Conservation (phyloP, 2,329 filamentous ascomycete species). For the Pseudovirgaria hyperparasitica region DNA sequence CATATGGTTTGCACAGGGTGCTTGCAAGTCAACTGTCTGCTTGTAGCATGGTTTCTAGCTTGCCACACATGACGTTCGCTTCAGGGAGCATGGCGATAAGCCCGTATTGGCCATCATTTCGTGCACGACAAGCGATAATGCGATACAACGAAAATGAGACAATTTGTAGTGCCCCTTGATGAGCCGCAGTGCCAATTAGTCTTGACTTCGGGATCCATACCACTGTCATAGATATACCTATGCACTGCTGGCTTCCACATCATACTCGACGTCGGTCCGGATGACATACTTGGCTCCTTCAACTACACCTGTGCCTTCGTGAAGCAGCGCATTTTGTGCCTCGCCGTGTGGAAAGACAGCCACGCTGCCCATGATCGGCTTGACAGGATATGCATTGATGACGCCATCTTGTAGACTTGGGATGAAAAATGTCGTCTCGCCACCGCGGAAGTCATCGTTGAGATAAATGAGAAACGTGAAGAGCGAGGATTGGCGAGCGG, state of each 20-base stretch:
- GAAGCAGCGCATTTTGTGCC: conserved; percentile 49
- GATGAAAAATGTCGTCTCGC: conserved; percentile 60
- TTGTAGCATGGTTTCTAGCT: too few species aligned
- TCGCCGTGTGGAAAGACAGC: conserved; percentile 61
- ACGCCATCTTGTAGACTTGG: conserved; percentile 51
- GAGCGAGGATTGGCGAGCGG: conserved; percentile 50
- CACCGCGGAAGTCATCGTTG: conserved; percentile 59
- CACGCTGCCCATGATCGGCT: conserved; percentile 55
- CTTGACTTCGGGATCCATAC: too few species aligned
- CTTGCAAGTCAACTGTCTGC: too few species aligned
- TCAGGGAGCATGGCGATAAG: too few species aligned
- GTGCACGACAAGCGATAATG: too few species aligned
- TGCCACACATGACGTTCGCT: too few species aligned
- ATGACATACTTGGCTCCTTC: conserved; percentile 58
- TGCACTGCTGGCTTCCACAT: conserved; percentile 30
- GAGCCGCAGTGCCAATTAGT: too few species aligned
- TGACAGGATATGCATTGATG: conserved; percentile 56
- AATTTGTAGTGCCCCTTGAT: too few species aligned
- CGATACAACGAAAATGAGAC: too few species aligned
- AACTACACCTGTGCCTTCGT: conserved; percentile 59
- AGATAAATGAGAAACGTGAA: conserved; percentile 60
- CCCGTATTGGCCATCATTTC: too few species aligned
- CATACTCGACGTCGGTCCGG: conserved; percentile 58
- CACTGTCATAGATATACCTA: too few species aligned
- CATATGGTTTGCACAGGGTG: too few species aligned